These are phyloP conservation scores for Nyctanthes arbortristis DNA, from an alignment of 257 asterid genomes.

Conservation along the genomic window DNA sequence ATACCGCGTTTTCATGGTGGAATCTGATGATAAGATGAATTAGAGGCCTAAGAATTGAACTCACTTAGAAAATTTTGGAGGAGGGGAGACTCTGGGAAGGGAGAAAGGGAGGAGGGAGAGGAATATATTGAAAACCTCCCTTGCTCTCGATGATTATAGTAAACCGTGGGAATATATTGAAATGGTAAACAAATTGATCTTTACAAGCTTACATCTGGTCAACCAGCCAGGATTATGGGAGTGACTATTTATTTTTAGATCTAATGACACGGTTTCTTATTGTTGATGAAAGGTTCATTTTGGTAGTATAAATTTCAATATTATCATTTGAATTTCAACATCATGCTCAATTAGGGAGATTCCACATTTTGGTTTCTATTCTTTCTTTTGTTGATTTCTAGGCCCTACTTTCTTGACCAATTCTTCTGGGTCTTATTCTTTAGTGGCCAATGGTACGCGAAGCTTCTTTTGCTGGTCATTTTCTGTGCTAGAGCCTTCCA, in stretches of 20 bases:
- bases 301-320: neutral
- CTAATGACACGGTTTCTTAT: neutral
- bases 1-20: too few species aligned
- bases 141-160: too few species aligned
- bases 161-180: neutral
- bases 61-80: too few species aligned
- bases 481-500: neutral
- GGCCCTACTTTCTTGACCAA: slow-evolving; percentile 5
- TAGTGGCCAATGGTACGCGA: slow-evolving; percentile 13
- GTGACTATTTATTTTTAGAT: neutral
- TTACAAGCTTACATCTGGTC: neutral
- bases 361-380: neutral
- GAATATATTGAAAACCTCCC: too few species aligned
- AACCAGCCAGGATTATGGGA: neutral
- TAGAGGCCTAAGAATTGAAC: too few species aligned
- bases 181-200: neutral
- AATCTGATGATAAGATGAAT: too few species aligned
- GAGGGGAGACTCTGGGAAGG: too few species aligned
- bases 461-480: slow-evolving; percentile 1
- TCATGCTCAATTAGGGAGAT: neutral
- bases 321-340: neutral
- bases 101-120: too few species aligned
- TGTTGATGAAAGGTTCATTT: neutral
- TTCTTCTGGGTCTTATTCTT: neutral
- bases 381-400: neutral